Conservation (phyloP, 2,329 filamentous ascomycete species). For the Arthroderma sp. region DNA sequence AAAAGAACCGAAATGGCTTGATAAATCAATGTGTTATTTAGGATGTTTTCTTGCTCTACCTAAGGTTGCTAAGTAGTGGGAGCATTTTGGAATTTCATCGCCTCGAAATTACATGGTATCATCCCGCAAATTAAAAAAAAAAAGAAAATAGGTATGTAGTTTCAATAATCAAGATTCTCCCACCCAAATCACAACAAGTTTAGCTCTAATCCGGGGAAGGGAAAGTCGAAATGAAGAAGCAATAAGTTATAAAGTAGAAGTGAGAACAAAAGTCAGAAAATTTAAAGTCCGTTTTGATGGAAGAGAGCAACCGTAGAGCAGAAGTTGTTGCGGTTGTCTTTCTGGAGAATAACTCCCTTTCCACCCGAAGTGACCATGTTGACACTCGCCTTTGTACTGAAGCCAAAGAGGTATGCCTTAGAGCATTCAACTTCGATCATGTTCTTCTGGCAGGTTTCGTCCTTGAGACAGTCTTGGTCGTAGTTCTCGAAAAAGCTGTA, state of each 20-base stretch:
- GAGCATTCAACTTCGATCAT: conserved; percentile 61
- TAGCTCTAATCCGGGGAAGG: too few species aligned
- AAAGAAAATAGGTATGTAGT: too few species aligned
- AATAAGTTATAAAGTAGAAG: not conserved
- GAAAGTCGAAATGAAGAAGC: not conserved
- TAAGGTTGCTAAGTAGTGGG: too few species aligned
- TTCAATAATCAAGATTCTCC: too few species aligned
- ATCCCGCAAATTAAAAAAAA: too few species aligned
- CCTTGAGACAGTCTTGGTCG: conserved; percentile 52
- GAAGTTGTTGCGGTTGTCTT: conserved; percentile 30
- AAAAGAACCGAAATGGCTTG: too few species aligned
- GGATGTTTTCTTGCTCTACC: too few species aligned
- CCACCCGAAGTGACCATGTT: conserved; percentile 53
- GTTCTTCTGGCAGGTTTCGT: conserved; percentile 61
- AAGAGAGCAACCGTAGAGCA: conserved; percentile 34
- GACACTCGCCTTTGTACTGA: conserved; percentile 60
- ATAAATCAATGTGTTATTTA: too few species aligned
- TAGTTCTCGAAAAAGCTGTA: conserved; percentile 84
- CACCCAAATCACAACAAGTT: too few species aligned
- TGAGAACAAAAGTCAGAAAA: not conserved
- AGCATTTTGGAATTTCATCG: too few species aligned
- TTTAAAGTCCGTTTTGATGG: conserved; percentile 16
- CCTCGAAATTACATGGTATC: too few species aligned
- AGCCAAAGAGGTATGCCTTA: conserved; percentile 45
- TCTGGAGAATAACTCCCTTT: conserved; percentile 23